phyloP scores from a whole-genome alignment of 257 asterid species.

The Ilex aquifolium region DNA sequence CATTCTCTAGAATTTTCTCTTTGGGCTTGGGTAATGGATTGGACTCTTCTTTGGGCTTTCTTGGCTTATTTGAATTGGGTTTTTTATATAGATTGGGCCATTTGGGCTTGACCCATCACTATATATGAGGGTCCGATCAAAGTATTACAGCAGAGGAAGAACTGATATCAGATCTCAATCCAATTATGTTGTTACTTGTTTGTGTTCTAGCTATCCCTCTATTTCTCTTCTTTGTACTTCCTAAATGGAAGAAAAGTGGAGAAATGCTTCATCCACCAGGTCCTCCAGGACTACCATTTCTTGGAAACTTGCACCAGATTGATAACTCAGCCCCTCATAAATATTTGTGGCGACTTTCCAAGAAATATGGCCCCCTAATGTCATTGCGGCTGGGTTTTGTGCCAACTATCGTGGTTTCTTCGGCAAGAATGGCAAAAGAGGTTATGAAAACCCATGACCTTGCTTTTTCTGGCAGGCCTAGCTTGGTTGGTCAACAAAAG shows the following conservation, averaged over 20 bases:
- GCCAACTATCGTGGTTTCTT: background rate
- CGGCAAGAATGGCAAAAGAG: background rate
- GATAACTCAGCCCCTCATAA: background rate
- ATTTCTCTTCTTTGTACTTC: background rate
- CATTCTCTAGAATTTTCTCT: too few relatives aligned
- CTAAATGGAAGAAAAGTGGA: background rate
- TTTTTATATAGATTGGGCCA: too few relatives aligned
- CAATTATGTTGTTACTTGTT: background rate
- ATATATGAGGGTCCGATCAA: too few relatives aligned
- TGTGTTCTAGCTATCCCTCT: background rate
- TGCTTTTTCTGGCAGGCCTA: background rate
- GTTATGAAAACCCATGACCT: background rate
- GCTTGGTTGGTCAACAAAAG: background rate
- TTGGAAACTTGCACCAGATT: background rate
- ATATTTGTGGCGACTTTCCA: background rate
- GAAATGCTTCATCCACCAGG: background rate
- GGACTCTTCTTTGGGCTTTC: too few relatives aligned
- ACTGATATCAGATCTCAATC: too few relatives aligned
- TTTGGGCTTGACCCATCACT: too few relatives aligned
- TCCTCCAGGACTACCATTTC: background rate
- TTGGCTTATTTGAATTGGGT: too few relatives aligned
- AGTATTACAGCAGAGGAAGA: too few relatives aligned
- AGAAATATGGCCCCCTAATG: background rate
- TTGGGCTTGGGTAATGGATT: too few relatives aligned
- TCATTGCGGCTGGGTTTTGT: background rate